A percentile compares a stretch with the other conserved stretches of the same genome.
Conservation (phyloP, 2,329 filamentous ascomycete genomes). For the Dactylonectria macrodidyma region DNA sequence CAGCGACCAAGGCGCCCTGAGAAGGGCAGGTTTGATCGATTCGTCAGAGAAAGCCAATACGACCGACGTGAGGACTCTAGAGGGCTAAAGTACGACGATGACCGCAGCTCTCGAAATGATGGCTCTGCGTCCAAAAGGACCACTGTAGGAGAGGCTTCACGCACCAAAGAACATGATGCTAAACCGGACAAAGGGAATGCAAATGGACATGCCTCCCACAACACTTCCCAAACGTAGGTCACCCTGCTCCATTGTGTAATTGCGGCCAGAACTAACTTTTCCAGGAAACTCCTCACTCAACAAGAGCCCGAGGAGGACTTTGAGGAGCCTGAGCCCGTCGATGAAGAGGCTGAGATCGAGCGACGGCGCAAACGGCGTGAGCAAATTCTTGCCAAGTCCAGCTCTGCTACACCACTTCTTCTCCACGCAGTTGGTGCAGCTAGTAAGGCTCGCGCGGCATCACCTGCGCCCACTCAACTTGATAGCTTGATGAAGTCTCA, state of each 20-base stretch:
- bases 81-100: constrained; percentile 60
- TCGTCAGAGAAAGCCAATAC: constrained; percentile 50
- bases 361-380: constrained; percentile 87
- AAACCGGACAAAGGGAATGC: constrained; percentile 72
- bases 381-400: constrained; percentile 87
- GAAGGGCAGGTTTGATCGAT: constrained; percentile 53
- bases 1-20: constrained; percentile 57
- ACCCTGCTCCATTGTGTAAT: neutral
- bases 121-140: constrained; percentile 76
- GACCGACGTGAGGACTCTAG: constrained; percentile 43
- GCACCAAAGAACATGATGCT: constrained; percentile 74
- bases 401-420: constrained; percentile 79
- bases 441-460: constrained; percentile 67
- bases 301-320: constrained; percentile 59
- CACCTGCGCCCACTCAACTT: constrained; percentile 66
- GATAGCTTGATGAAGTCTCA: constrained; percentile 57
- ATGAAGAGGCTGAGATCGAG: constrained; percentile 88
- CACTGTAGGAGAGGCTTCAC: constrained; percentile 71
- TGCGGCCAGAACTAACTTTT: constrained; percentile 28
- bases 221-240: constrained; percentile 39
- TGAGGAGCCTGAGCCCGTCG: constrained; percentile 73
- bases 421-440: constrained; percentile 80
- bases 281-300: constrained; percentile 38
- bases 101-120: constrained; percentile 60
- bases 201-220: constrained; percentile 40